Evolutionary conservation across 2,329 filamentous ascomycete species (phyloP).

Genomic region (Hymenoscyphus occultus): DNA sequence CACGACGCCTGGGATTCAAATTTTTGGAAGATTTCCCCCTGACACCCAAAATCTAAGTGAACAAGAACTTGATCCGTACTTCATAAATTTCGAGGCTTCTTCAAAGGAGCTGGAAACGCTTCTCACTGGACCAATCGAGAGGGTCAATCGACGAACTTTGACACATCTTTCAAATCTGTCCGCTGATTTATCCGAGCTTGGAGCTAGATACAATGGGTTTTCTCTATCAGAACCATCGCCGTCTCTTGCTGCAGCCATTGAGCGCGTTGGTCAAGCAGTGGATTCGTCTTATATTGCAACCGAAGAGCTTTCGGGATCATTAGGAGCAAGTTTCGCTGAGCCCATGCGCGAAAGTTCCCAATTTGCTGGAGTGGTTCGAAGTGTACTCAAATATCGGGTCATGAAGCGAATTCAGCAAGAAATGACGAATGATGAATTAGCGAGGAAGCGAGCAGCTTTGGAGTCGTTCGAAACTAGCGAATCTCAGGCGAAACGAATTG

Average conservation of each 20-base stretch:
- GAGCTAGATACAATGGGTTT: slow-evolving; percentile 95
- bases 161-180: slow-evolving; percentile 81
- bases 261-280: slow-evolving; percentile 89
- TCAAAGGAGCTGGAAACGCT: slow-evolving; percentile 88
- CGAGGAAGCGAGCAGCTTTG: slow-evolving; percentile 78
- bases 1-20: slow-evolving; percentile 55
- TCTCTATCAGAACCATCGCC: slow-evolving; percentile 89
- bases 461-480: slow-evolving; percentile 93
- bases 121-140: slow-evolving; percentile 91
- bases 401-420: slow-evolving; percentile 96
- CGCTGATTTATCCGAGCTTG: slow-evolving; percentile 85
- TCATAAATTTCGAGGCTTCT: slow-evolving; percentile 86
- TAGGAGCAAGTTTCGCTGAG: slow-evolving; percentile 94
- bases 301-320: slow-evolving; percentile 78
- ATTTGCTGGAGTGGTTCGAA: slow-evolving; percentile 90
- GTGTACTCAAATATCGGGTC: slow-evolving; percentile 83
- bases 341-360: slow-evolving; percentile 98
- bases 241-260: slow-evolving; percentile 86
- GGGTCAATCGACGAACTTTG: slow-evolving; percentile 86
- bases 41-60: slow-evolving; percentile 74
- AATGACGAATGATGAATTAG: slow-evolving; percentile 89
- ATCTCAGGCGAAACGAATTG: slow-evolving; percentile 85
- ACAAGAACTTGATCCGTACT: slow-evolving; percentile 92
- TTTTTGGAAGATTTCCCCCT: slow-evolving; percentile 79
- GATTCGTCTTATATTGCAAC: slow-evolving; percentile 96